Evolutionary conservation across 2,329 filamentous ascomycete species (phyloP).

Genomic region (Trichoderma koningiopsis): DNA sequence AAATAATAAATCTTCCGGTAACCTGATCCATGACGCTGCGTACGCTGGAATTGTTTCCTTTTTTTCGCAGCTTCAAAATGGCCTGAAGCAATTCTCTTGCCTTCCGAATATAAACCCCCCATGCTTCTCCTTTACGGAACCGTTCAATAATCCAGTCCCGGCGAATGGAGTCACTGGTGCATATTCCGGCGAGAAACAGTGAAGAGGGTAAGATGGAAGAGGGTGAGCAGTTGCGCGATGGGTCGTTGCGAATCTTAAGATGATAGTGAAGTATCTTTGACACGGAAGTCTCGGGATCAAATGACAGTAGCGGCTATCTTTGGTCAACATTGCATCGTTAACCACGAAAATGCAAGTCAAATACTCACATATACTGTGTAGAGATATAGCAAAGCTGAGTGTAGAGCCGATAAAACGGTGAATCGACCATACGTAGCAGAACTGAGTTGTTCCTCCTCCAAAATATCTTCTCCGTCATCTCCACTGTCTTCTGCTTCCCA

Average conservation of each 20-base stretch:
- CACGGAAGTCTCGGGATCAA: neutral
- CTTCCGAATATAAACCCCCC: neutral
- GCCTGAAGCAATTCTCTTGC: neutral
- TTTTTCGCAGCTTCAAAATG: neutral
- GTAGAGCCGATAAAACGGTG: neutral
- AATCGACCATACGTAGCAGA: neutral
- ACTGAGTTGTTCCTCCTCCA: neutral
- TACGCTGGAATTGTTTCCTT: neutral
- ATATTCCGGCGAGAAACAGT: neutral
- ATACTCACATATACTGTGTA: neutral
- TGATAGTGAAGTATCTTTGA: neutral
- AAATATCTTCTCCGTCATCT: neutral
- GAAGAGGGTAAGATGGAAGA: neutral
- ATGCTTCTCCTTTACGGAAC: neutral
- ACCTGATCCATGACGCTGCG: neutral
- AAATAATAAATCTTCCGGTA: neutral
- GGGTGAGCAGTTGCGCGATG: neutral
- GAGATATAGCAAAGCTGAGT: neutral
- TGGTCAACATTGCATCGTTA: neutral
- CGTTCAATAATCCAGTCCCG: neutral
- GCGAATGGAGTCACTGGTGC: neutral
- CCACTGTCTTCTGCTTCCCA: neutral
- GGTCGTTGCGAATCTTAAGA: neutral
- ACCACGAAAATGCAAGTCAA: no score
- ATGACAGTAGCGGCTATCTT: neutral